Evolutionary conservation across 73 alveolate genomes (phyloP), one percentile per base, ranked within the genome.

Genomic region (Stentor coeruleus): DNA sequence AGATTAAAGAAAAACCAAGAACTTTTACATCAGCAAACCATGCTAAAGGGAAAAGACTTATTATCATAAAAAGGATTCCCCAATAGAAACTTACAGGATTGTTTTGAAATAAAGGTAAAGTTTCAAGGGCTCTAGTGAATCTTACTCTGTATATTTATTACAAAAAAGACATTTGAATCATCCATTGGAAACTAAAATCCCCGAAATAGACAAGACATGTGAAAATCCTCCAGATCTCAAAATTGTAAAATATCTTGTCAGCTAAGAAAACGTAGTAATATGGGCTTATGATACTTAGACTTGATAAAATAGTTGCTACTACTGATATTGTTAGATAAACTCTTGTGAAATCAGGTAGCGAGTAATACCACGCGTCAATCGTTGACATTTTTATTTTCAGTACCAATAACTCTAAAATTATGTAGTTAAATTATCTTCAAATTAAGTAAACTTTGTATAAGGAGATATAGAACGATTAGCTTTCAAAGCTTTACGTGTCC

Each of bases 291-390:
- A 66, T 33, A 1, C 33, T 31, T 20, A 66, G 33, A 31, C 49
- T 26, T 26, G 39, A 14, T 0, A 66, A 2, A 20, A 31, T 66
- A 26, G 79, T 31, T 66, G 39, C 11, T 28, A 66, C 79, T 31
- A 33, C 14, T 66, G 79, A 20, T 1, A 40, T 11, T 20, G 40
- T 11, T 26, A 66, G 37, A 33, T 66, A 66, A 40, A 28, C 11
- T 20, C 37, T 20, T 26, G 79, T 66, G 42, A 66, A 20, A 1
- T 37, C 49, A 20, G 79, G 79, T 2, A 66, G 33, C 26, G 40
- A 20, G 79, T 66, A 31, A 66, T 28, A 66, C 79, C 79, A 66
- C 37, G 79, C 39, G 37, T 66, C 39, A 11, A 66, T 66, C 14
- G 36, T 33, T 1, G 79, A 28, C 79, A 66, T 66, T 31, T 66